Conservation (phyloP, 106 monocot genomes). For the Platanthera zijinensis region DNA sequence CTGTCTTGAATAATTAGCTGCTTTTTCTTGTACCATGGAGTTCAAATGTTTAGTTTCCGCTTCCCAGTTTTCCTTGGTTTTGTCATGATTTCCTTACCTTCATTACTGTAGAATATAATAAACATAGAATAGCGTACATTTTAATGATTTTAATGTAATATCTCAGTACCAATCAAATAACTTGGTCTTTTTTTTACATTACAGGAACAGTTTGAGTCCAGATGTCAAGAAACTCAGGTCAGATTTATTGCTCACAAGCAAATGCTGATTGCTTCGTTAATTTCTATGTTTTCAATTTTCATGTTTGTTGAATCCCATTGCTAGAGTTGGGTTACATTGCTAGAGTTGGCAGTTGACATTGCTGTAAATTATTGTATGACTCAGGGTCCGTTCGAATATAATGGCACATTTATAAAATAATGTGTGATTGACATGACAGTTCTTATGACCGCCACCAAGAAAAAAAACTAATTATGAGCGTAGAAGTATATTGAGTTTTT, state of each 20-base stretch:
- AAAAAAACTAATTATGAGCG: too few species aligned
- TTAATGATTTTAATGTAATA: constrained; percentile 1
- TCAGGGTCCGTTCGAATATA: too few species aligned
- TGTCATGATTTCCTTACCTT: neutral
- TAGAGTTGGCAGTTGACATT: neutral
- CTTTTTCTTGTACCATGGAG: neutral
- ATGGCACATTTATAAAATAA: too few species aligned
- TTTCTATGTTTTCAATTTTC: neutral
- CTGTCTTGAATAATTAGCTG: neutral
- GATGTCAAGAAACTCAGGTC: constrained; percentile 9
- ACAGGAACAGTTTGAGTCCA: constrained; percentile 6
- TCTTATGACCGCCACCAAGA: too few species aligned
- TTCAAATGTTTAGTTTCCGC: neutral
- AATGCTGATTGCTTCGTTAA: neutral
- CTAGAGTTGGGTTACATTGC: neutral
- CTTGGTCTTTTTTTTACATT: neutral
- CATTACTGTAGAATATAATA: neutral
- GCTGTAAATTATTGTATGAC: too few species aligned
- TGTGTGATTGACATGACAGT: too few species aligned
- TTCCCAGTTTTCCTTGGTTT: neutral
- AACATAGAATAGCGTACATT: neutral
- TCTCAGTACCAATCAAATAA: neutral
- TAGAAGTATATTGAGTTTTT: too few species aligned
- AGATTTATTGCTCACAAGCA: neutral
- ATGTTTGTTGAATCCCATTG: neutral